These are phyloP conservation scores for Boehmeria nivea DNA, from an alignment of 306 rosid species.

Conservation along the genomic window DNA sequence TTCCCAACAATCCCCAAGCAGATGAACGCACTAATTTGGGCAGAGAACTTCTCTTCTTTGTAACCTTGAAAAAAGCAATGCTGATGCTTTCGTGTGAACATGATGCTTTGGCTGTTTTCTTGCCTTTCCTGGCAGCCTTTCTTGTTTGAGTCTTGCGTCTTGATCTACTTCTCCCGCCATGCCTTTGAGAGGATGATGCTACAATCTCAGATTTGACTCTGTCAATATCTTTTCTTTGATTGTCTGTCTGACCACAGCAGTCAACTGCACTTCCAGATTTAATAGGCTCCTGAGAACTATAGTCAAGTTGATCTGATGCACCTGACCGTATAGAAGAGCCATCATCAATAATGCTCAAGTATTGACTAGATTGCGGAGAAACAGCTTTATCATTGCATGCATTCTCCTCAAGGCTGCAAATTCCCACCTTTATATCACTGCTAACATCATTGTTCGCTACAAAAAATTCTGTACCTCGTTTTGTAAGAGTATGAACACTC, in stretches of 20 bases:
- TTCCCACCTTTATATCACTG: slow-evolving; percentile 20
- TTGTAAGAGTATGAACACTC: slow-evolving; percentile 12
- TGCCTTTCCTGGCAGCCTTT: slow-evolving; percentile 54
- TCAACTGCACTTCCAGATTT: too few relatives aligned
- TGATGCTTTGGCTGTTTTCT: slow-evolving; percentile 37
- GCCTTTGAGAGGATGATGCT: slow-evolving; percentile 47
- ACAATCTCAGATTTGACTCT: slow-evolving; percentile 36
- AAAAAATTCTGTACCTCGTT: slow-evolving; percentile 11
- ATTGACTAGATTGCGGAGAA: slow-evolving; percentile 38
- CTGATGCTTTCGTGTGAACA: slow-evolving; percentile 28
- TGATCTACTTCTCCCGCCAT: slow-evolving; percentile 42
- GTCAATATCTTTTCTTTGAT: slow-evolving; percentile 39
- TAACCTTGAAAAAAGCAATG: slow-evolving; percentile 38
- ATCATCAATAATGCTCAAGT: slow-evolving; percentile 28
- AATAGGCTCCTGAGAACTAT: slow-evolving; percentile 32
- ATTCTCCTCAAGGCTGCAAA: slow-evolving; percentile 19
- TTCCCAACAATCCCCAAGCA: slow-evolving; percentile 72
- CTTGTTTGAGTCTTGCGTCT: slow-evolving; percentile 47
- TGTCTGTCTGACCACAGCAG: slow-evolving; percentile 28
- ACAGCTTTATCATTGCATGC: slow-evolving; percentile 29
- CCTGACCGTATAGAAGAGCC: slow-evolving; percentile 30
- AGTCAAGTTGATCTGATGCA: slow-evolving; percentile 20
- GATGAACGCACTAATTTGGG: slow-evolving; percentile 73
- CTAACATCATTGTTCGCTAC: slow-evolving; percentile 13
- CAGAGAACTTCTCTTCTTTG: slow-evolving; percentile 76